Base-by-base conservation (phyloP, 1,139 yeast species). In the Chernovozyma sophiae-reginae region DNA sequence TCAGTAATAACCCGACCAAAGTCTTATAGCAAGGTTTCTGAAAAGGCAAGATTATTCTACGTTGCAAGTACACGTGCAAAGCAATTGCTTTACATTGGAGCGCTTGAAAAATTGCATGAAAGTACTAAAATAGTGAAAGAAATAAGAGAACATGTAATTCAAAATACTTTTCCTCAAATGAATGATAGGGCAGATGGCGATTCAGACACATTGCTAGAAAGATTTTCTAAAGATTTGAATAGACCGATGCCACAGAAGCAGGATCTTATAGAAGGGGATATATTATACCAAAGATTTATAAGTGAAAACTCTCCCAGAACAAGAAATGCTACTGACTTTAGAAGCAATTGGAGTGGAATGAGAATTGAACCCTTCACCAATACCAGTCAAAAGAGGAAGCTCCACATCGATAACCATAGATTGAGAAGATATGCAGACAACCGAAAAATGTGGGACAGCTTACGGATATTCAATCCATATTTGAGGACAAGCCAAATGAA, bases 41-140 rank as follows among this genome's bases (percentile, higher is more conserved):
- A 44, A 7, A 51, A 44, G 20, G 60, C 61, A 11, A 61, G 79
- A 32, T 53, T 77, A 10, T 58, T 74, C 14, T 83, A 81, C 49
- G 89, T 82, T 2, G 90, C 81, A 0, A 57, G 74, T 52, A 81
- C 90, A 0, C 65, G 90, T 42, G 83, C 89, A 0, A 68, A 71
- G 37, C 62, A 68, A 30, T 47, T 81, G 29, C 51, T 81, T 2
- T 81, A 81, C 37, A 31, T 56, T 5, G 54, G 58, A 4, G 37
- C 55, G 3, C 32, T 37, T 4, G 28, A 36, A 15, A 34, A 36
- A 5, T 19, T 40, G 4, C 42, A 43, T 7, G 41, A 44, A 13
- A 37, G 49, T 6, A 35, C 44, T 7, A 33, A 30, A 4, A 15
- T 12, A 2, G 36, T 43, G 8, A 27, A 37, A 2, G 41, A 41